These are phyloP conservation scores for Cutaneotrichosporon dermatis DNA, from an alignment of 1,284 basidiomycete genomes.

Conservation along the genomic window DNA sequence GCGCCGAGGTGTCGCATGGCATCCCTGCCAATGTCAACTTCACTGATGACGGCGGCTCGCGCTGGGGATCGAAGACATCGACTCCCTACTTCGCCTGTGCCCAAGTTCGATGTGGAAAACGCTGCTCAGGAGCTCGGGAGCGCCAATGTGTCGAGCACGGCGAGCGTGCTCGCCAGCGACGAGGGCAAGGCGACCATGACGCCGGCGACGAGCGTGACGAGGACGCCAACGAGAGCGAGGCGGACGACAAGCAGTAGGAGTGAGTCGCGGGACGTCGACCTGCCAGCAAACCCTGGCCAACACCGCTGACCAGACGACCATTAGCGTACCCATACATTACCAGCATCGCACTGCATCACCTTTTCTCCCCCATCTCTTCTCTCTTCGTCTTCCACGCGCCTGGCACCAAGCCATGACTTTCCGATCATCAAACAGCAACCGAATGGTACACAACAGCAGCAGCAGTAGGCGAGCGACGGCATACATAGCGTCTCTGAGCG, in stretches of 20 bases:
- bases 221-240: slow-evolving; percentile 9
- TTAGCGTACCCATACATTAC: too few species aligned
- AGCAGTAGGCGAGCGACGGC: too few species aligned
- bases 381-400: too few species aligned
- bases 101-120: slow-evolving; percentile 36
- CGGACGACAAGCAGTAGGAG: slow-evolving; percentile 9
- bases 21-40: slow-evolving; percentile 9
- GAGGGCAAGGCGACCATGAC: slow-evolving; percentile 22
- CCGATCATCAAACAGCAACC: too few species aligned
- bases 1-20: slow-evolving; percentile 19
- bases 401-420: too few species aligned
- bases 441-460: too few species aligned
- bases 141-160: slow-evolving; percentile 18
- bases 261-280: background rate
- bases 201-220: slow-evolving; percentile 24
- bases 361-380: too few species aligned
- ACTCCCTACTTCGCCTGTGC: slow-evolving; percentile 8
- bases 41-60: slow-evolving; percentile 4
- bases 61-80: slow-evolving; percentile 17
- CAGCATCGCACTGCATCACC: too few species aligned
- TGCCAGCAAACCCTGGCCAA: too few species aligned
- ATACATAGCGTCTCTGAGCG: too few species aligned
- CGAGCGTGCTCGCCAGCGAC: slow-evolving; percentile 23
- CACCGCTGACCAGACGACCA: too few species aligned
- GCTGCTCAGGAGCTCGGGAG: slow-evolving; percentile 33